Evolutionary conservation across 345 rosid species (phyloP), one percentile per base, ranked within the genome.

Genomic region (Murraya koenigii): DNA sequence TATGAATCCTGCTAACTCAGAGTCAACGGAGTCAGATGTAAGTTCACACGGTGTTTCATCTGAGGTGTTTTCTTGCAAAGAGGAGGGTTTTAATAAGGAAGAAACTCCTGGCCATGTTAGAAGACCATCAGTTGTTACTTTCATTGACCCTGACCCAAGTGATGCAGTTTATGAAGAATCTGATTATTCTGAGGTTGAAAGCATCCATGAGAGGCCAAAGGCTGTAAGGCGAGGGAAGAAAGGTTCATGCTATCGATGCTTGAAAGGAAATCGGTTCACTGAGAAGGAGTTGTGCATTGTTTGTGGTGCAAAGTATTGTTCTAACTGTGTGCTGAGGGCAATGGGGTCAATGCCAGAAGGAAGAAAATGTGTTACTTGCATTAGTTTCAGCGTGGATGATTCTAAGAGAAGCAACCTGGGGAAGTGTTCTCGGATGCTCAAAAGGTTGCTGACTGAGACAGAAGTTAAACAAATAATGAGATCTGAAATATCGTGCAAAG

Each of bases 271-370:
- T 79, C 74, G 88, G 78, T 88, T 96, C 66, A 91, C 89, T 0
- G 87, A 84, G 64, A 96, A 94, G 82, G 99, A 90, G 83, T 74
- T 79, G 15, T 96, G 99, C 80, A 87, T 96, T 80, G 99, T 96
- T 55, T 96, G 99, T 38, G 82, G 84, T 68, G 97, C 99, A 60
- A 96, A 89, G 77, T 96, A 86, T 78, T 96, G 99, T 74, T 39
- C 1, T 11, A 80, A 74, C 74, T 96, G 98, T 78, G 90, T 92
- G 79, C 54, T 93, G 54, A 88, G 95, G 85, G 93, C 94, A 66
- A 96, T 96, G 98, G 98, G 99, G 44, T 87, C 97, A 8, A 89
- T 96, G 99, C 97, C 97, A 23, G 97, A 96, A 83, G 99, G 98
- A 74, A 89, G 99, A 86, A 96, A 94, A 84, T 94, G 98, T 66